Evolutionary conservation across 2,329 filamentous ascomycete species (phyloP).

Genomic region (Sclerotinia borealis): DNA sequence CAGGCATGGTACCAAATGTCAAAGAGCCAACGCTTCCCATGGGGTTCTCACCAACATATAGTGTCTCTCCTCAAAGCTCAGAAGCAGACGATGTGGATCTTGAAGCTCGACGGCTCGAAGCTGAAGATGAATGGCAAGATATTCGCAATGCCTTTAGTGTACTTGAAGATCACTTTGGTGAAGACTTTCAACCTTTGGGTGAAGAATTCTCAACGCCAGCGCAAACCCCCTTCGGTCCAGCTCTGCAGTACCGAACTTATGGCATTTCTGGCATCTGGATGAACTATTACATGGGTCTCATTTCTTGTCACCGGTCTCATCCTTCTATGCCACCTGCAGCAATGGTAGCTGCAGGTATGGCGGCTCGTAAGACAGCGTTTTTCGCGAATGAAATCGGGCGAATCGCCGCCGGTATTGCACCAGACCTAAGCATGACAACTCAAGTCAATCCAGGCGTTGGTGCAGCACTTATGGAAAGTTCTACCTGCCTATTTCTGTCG

Average conservation of each 20-base stretch:
- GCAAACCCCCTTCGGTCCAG: conserved; percentile 73
- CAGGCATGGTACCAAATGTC: conserved; percentile 29
- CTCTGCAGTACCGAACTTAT: conserved; percentile 76
- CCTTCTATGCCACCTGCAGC: conserved; percentile 87
- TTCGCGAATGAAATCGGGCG: conserved; percentile 72
- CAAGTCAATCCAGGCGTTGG: conserved; percentile 72
- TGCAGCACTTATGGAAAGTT: conserved; percentile 74
- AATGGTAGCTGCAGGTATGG: conserved; percentile 73
- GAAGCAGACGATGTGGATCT: conserved; percentile 25
- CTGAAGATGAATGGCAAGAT: conserved; percentile 62
- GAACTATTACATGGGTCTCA: conserved; percentile 78
- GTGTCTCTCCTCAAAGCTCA: conserved; percentile 21
- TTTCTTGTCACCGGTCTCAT: conserved; percentile 75
- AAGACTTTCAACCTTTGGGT: conserved; percentile 69
- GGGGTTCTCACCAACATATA: conserved; percentile 24
- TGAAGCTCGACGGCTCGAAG: conserved; percentile 22
- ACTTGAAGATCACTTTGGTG: conserved; percentile 60
- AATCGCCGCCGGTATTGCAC: conserved; percentile 66
- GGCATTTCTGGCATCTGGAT: conserved; percentile 85
- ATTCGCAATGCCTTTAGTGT: conserved; percentile 66
- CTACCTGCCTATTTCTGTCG: conserved; percentile 80
- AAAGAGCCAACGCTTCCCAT: conserved; percentile 28
- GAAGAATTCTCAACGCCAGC: conserved; percentile 58
- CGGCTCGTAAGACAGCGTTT: conserved; percentile 62
- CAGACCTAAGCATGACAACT: conserved; percentile 37